Base-by-base conservation (phyloP, 495 filamentous ascomycete genomes). In the Penicillium simplicissimum region DNA sequence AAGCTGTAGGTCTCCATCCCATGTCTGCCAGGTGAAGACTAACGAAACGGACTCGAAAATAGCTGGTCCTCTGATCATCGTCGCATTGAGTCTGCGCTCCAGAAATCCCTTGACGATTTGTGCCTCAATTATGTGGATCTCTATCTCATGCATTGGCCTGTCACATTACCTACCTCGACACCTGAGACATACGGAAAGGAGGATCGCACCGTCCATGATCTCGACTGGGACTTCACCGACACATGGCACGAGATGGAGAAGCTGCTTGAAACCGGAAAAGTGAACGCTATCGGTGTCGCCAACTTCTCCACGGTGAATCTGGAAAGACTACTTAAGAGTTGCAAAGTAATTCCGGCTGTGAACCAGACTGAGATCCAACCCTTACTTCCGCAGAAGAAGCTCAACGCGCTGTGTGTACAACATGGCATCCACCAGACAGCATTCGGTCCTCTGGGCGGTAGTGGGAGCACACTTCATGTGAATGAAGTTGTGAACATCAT, bases 71-170 rank as follows among this genome's bases (percentile, higher is more conserved):
- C 68, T n/a, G 65, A 71, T 36, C 68, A 71, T 52, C 63, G 67
- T 82, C 89, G 70, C 76, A 81, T 60, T 74, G 78, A 70, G 56
- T 70, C 72, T 1, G 84, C 86, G 33, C 69, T 83, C 59, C 77
- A 84, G 52, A 81, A 81, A 66, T 86, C 87, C n/a, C 74, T 89
- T 13, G 70, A 72, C 21, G 84, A 87, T 59, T 81, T 87, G 10
- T 77, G 76, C 15, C 64, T 87, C 8, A 80, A 83, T 52, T 88
- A 88, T 69, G 73, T 90, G 56, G 87, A 90, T 66, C 81, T 89
- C 9, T 90, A 85, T 65, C 75, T 88, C 53, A 87, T 91, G 70
- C 88, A 90, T 69, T 89, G 81, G 81, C 83, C 81, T 17, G 73
- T 78, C 28, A 82, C 88, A 40, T 85, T 93, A 79, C 90, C 53